phyloP scores from a whole-genome alignment of 2,329 filamentous ascomycete genomes.

The Beauveria brongniartii region DNA sequence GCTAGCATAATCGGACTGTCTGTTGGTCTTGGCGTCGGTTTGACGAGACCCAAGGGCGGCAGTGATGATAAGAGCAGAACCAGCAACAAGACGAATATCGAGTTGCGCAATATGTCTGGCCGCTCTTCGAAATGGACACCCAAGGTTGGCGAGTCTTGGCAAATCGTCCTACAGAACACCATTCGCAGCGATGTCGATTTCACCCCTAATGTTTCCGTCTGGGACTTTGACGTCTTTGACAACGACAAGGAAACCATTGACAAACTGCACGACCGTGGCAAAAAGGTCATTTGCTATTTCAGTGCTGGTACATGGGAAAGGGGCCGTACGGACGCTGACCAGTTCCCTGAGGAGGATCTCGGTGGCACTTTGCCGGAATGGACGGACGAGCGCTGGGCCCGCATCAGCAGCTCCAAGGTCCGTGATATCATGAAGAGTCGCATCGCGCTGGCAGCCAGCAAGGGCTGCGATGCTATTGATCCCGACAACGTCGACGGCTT shows the following conservation, averaged over 20 bases:
- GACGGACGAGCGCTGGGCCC: conserved; percentile 60
- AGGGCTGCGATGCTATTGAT: conserved; percentile 62
- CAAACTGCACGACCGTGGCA: conserved; percentile 47
- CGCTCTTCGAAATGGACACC: conserved; percentile 41
- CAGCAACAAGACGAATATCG: conserved; percentile 14
- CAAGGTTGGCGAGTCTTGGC: conserved; percentile 45
- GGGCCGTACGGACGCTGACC: conserved; percentile 47
- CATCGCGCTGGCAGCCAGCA: conserved; percentile 48
- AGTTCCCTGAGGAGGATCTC: conserved; percentile 48
- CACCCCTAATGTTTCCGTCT: conserved; percentile 41
- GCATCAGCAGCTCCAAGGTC: conserved; percentile 49
- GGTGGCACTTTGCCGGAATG: conserved; percentile 55
- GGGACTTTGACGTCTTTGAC: conserved; percentile 48
- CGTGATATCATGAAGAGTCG: conserved; percentile 55
- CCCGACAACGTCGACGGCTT: conserved; percentile 65
- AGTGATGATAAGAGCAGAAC: conserved; percentile 10
- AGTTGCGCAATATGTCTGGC: conserved; percentile 15
- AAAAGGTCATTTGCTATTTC: conserved; percentile 68
- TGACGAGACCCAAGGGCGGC: conserved; percentile 28
- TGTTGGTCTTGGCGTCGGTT: conserved; percentile 49
- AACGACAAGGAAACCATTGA: conserved; percentile 36
- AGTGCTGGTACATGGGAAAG: conserved; percentile 62
- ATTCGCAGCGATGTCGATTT: conserved; percentile 31
- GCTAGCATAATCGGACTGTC: conserved; percentile 34
- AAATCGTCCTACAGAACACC: conserved; percentile 47